Evolutionary conservation across 192 early-diverging fungal species (phyloP).

Genomic region (Coemansia asiatica): DNA sequence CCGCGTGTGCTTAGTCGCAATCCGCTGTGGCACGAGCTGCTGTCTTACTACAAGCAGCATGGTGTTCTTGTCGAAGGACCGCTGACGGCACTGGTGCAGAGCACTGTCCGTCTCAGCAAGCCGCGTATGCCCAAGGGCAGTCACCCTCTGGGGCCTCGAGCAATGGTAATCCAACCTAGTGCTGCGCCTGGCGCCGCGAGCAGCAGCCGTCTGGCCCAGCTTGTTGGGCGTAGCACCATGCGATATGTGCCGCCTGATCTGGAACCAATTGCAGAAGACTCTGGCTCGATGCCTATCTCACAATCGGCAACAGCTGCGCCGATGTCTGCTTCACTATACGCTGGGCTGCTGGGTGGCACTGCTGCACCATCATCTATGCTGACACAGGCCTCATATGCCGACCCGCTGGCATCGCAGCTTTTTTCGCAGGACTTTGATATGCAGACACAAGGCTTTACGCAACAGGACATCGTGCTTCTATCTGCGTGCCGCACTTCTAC

Average conservation of each 20-base stretch:
- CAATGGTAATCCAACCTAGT: conserved; percentile 35
- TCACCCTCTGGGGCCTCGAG: conserved; percentile 27
- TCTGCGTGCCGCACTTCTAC: conserved; percentile 3
- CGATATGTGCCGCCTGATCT: conserved; percentile 54
- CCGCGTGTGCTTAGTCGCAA: conserved; percentile 93
- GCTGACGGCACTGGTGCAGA: conserved; percentile 81
- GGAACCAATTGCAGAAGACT: conserved; percentile 7
- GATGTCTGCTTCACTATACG: conserved; percentile 29
- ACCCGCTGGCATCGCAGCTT: conserved; percentile 31
- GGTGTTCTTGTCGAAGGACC: conserved; percentile 91
- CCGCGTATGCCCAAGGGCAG: conserved; percentile 58
- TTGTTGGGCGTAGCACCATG: conserved; percentile 51
- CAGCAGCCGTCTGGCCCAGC: conserved; percentile 46
- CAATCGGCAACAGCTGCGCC: background rate
- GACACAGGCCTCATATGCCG: conserved; percentile 34
- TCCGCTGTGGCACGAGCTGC: conserved; percentile 94
- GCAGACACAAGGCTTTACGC: conserved; percentile 42
- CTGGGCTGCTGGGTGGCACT: conserved; percentile 20
- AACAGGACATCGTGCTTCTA: conserved; percentile 47
- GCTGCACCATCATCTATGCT: conserved; percentile 18
- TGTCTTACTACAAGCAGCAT: conserved; percentile 89
- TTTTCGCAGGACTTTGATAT: conserved; percentile 40
- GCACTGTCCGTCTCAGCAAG: conserved; percentile 85
- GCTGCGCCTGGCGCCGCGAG: conserved; percentile 43
- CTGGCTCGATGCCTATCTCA: background rate